A percentile compares a stretch with the other conserved stretches of the same genome.
phyloP scores from a whole-genome alignment of 75 land plant species.

The Pinus albicaulis region DNA sequence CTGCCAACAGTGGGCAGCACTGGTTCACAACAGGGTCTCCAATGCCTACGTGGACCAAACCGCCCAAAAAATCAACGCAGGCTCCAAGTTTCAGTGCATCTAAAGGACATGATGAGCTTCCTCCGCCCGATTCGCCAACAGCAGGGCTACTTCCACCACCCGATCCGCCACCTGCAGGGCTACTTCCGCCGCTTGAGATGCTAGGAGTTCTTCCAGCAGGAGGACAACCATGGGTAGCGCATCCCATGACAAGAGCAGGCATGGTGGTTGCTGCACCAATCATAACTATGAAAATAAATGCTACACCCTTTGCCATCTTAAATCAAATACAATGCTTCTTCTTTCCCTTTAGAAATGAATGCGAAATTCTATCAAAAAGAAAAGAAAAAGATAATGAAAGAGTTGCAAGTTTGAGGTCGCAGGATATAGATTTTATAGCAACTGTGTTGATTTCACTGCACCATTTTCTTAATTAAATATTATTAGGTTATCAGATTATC shows the following conservation, averaged over 20 bases:
- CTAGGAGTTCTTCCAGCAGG: background rate
- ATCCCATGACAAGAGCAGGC: background rate
- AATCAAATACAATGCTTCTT: background rate
- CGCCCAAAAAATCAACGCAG: slow-evolving; percentile 32
- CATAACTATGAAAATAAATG: background rate
- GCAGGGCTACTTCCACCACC: background rate
- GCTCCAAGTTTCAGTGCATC: slow-evolving; percentile 25
- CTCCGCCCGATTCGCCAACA: background rate
- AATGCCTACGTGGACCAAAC: slow-evolving; percentile 32
- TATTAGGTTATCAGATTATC: too few species aligned
- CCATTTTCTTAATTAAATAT: too few species aligned
- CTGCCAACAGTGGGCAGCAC: slow-evolving; percentile 51
- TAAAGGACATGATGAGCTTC: slow-evolving; percentile 12
- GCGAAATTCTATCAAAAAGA: too few species aligned
- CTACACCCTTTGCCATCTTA: background rate
- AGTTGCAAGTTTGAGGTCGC: too few species aligned
- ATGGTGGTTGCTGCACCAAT: background rate
- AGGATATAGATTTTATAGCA: too few species aligned
- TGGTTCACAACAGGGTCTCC: slow-evolving; percentile 23
- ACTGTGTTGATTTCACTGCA: too few species aligned
- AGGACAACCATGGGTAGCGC: background rate
- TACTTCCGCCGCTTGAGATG: background rate
- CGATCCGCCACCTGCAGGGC: background rate
- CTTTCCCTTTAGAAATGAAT: too few species aligned
- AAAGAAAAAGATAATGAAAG: too few species aligned